Percentiles rank a stretch among this genome's conserved stretches.
These are phyloP conservation scores for Aurantiochytrium sp. DNA, from an alignment of 108 stramenopile species.

Conservation along the genomic window DNA sequence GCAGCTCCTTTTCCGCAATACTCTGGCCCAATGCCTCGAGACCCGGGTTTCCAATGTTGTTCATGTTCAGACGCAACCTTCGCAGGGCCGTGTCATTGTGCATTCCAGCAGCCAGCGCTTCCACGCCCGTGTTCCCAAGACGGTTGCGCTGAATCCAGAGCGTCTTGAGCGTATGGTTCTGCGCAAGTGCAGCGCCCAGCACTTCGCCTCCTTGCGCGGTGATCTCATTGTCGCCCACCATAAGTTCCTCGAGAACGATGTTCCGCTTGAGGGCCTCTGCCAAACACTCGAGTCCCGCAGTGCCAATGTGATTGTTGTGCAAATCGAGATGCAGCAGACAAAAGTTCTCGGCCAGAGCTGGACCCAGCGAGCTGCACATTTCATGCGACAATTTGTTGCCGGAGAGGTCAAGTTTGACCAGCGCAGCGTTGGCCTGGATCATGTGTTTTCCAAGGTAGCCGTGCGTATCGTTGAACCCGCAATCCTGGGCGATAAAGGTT, in stretches of 20 bases:
- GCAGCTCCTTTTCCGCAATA: background rate
- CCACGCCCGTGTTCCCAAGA: background rate
- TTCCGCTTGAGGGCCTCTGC: background rate
- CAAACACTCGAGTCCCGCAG: background rate
- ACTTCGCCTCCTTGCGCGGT: background rate
- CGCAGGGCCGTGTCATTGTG: background rate
- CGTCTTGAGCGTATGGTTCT: background rate
- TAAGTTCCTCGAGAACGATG: background rate
- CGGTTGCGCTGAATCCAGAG: background rate
- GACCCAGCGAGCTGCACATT: background rate
- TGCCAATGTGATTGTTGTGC: background rate
- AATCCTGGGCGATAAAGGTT: background rate
- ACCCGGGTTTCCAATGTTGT: background rate
- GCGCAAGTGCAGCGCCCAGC: background rate
- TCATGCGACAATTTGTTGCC: background rate
- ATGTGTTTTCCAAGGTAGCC: background rate
- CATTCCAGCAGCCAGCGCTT: background rate
- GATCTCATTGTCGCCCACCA: background rate
- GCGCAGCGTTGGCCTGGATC: background rate
- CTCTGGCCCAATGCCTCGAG: background rate
- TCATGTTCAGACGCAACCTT: background rate
- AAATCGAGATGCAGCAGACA: background rate
- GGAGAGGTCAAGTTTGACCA: background rate
- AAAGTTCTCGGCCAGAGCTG: background rate
- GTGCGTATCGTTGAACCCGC: background rate